Evolutionary conservation across 768 basidiomycete genomes (phyloP).

Genomic region (Phaeolepiota aurea): DNA sequence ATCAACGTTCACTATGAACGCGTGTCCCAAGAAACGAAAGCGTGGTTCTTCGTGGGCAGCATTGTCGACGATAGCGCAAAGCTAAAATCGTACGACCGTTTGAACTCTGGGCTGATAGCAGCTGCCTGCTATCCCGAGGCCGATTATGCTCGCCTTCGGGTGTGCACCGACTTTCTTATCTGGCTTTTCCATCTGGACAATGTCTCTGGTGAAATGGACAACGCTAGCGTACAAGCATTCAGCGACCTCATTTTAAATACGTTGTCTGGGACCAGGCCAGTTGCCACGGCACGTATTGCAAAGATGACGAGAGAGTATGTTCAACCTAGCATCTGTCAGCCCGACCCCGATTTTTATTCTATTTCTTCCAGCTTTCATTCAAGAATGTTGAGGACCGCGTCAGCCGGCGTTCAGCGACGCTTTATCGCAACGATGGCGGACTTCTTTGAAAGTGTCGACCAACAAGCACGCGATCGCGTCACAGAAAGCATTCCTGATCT

Average conservation of each 20-base stretch:
- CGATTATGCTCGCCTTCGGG: slow-evolving; percentile 52
- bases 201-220: slow-evolving; percentile 73
- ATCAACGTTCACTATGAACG: slow-evolving; percentile 51
- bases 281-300: slow-evolving; percentile 48
- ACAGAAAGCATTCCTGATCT: slow-evolving; percentile 62
- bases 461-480: slow-evolving; percentile 63
- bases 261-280: slow-evolving; percentile 55
- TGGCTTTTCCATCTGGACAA: slow-evolving; percentile 77
- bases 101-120: slow-evolving; percentile 67
- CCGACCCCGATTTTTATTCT: slow-evolving; percentile 11
- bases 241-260: slow-evolving; percentile 65
- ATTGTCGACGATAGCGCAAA: slow-evolving; percentile 46
- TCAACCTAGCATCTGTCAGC: slow-evolving; percentile 3
- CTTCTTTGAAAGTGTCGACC: slow-evolving; percentile 72
- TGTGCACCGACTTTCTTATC: slow-evolving; percentile 70
- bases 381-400: slow-evolving; percentile 54
- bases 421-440: slow-evolving; percentile 74
- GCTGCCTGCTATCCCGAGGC: slow-evolving; percentile 59
- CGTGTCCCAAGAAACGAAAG: slow-evolving; percentile 54
- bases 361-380: slow-evolving; percentile 52
- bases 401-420: slow-evolving; percentile 57
- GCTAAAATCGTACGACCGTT: slow-evolving; percentile 53
- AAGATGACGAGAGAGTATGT: slow-evolving; percentile 70
- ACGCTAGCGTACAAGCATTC: slow-evolving; percentile 45
- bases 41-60: slow-evolving; percentile 61